Evolutionary conservation across 2,329 filamentous ascomycete genomes (phyloP), one percentile per base, ranked within the genome.

Genomic region (Monascus ruber): DNA sequence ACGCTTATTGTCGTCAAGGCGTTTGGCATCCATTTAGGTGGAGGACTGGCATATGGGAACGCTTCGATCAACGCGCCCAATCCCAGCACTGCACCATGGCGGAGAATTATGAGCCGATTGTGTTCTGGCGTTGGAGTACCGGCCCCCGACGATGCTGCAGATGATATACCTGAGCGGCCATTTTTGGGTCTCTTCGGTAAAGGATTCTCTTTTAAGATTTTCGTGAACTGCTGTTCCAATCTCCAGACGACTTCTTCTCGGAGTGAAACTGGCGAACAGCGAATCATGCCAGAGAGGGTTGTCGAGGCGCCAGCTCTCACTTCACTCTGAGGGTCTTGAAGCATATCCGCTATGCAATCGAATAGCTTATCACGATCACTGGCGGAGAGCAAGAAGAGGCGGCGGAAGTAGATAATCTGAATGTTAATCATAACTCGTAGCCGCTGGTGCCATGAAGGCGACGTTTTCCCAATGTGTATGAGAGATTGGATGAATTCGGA

Each of bases 401-500:
- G 84, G 37, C 91, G 83, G 77, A 96, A 98, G 69, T 95, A 98
- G 51, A 98, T 82, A 47, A 96, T 89, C 56, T 98, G 93, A 72
- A 98, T 95, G 65, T 96, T 96, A 65, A 98, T 88, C 50, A 98
- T 77, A 33, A 94, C 86, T 25, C 93, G 79, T 31, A 98, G 73
- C 35, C 91, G 83, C 65, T 98, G 91, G 62, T 98, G 91, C 91
- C 91, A 98, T 40, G 85, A 91, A 2, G 78, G 68, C 1, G 88
- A 85, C 5, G 77, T 82, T 53, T 81, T 84, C 35, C 91, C 91
- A 36, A 98, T 91, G 39, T 81, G 79, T 50, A 96, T 87, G 33
- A 98, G 75, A 0, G 84, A 82, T 17, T 80, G 76, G 51, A 95
- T 87, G 58, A 98, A 94, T 0, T 77, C 76, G 3, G 77, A 77